Conservation (phyloP, 768 basidiomycete species). For the Podaxis rugospora region DNA sequence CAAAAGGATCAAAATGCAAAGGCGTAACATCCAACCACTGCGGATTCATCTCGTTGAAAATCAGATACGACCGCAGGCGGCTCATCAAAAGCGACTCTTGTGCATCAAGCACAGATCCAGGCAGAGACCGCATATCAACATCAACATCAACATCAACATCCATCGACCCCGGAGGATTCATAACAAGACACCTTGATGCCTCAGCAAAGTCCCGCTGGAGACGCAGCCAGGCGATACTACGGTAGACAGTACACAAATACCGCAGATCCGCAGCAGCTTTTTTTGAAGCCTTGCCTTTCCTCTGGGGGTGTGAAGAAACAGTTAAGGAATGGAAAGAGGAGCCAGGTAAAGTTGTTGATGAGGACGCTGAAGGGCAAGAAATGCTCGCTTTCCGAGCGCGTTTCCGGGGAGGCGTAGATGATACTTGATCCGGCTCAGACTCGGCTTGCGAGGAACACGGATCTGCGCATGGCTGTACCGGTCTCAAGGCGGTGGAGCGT, state of each 20-base stretch:
- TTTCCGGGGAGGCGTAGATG: conserved; percentile 6
- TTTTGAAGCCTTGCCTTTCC: not conserved
- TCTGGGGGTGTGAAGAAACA: not conserved
- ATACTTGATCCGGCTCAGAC: conserved; percentile 1
- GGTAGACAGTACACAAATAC: conserved; percentile 8
- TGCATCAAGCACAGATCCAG: conserved; percentile 3
- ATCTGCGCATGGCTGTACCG: not conserved
- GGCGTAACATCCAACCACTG: conserved; percentile 2
- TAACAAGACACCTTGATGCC: not conserved
- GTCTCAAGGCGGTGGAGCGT: not conserved
- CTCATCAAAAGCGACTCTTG: conserved; percentile 3
- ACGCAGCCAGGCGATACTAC: conserved; percentile 1
- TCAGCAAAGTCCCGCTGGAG: not conserved
- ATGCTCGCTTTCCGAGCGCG: conserved; percentile 8
- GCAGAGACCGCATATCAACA: not conserved
- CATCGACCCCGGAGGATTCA: not conserved
- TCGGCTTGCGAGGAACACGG: conserved; percentile 8
- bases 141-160: conserved; percentile 6
- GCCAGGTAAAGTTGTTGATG: not conserved
- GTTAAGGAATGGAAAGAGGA: not conserved
- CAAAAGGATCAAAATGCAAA: not conserved
- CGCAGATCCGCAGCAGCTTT: conserved; percentile 1
- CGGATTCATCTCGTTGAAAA: conserved; percentile 4
- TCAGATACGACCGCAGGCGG: conserved; percentile 8
- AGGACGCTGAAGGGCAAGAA: not conserved